phyloP scores from a whole-genome alignment of 2,329 filamentous ascomycete genomes.

The Beauveria scarabaeidicola region DNA sequence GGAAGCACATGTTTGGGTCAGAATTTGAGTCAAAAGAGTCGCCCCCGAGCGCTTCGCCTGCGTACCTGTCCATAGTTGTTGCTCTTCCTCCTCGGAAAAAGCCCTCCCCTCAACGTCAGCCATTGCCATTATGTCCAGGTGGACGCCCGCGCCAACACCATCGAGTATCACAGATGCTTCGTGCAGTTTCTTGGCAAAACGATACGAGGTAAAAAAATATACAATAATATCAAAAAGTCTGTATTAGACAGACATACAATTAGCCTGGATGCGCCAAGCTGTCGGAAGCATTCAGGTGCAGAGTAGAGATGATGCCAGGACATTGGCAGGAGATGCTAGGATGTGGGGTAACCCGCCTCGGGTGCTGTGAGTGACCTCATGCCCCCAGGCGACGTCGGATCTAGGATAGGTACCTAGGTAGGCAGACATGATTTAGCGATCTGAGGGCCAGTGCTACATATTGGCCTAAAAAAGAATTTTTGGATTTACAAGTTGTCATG shows the following conservation, averaged over 20 bases:
- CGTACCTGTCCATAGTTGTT: conserved; percentile 83
- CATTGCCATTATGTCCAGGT: conserved; percentile 33
- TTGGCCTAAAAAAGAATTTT: background rate
- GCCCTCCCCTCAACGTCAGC: conserved; percentile 53
- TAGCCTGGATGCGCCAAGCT: background rate
- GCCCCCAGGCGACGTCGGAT: background rate
- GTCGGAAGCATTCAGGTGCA: background rate
- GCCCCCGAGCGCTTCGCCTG: background rate
- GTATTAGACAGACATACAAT: background rate
- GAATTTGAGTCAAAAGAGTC: background rate
- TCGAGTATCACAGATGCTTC: conserved; percentile 19
- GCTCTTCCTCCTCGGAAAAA: conserved; percentile 65
- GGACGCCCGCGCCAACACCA: conserved; percentile 23
- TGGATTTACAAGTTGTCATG: background rate
- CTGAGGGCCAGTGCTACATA: background rate
- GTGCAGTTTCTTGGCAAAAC: background rate
- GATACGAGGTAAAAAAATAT: background rate
- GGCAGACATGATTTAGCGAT: background rate
- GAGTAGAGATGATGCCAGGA: background rate
- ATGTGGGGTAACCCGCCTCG: conserved; percentile 10
- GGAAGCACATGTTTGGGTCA: background rate
- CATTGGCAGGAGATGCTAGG: background rate
- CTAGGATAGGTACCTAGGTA: background rate
- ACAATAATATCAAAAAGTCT: background rate
- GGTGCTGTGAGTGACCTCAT: conserved; percentile 11